Evolutionary conservation across 768 basidiomycete species (phyloP).

Genomic region (Gymnopilus dilepis): DNA sequence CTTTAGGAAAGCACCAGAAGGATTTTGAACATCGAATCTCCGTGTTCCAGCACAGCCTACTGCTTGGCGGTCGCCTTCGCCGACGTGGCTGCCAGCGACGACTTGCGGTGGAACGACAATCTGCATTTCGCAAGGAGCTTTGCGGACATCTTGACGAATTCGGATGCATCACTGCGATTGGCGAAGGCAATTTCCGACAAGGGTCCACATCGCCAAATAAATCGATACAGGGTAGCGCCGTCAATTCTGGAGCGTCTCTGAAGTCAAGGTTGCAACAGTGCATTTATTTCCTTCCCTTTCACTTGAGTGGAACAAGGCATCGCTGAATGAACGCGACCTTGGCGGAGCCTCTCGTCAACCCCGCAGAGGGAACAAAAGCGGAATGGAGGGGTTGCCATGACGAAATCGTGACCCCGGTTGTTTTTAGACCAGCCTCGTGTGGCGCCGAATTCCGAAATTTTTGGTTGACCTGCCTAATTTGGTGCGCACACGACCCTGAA

Average conservation of each 20-base stretch:
- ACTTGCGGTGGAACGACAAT: not conserved
- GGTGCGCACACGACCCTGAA: not conserved
- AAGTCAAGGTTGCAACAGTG: too few relatives aligned
- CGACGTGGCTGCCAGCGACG: not conserved
- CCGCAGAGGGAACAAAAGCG: not conserved
- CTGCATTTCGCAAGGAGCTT: not conserved
- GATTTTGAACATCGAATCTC: too few relatives aligned
- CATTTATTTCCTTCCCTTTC: not conserved
- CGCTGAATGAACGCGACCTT: not conserved
- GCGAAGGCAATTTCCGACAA: not conserved
- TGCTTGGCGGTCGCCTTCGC: not conserved
- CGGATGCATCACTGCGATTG: not conserved
- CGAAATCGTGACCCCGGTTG: not conserved
- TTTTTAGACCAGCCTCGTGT: not conserved
- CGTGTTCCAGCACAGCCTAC: too few relatives aligned
- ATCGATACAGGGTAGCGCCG: not conserved
- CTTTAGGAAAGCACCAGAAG: too few relatives aligned
- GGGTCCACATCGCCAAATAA: not conserved
- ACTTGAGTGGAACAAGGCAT: too few relatives aligned
- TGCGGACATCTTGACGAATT: not conserved
- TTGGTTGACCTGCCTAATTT: not conserved
- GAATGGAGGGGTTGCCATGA: not conserved
- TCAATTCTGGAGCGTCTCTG: too few relatives aligned
- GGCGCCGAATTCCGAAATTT: slow-evolving; percentile 1
- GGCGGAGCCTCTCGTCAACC: not conserved